Base-by-base conservation (phyloP, 2,329 filamentous ascomycete genomes). In the Beauveria bassiana region DNA sequence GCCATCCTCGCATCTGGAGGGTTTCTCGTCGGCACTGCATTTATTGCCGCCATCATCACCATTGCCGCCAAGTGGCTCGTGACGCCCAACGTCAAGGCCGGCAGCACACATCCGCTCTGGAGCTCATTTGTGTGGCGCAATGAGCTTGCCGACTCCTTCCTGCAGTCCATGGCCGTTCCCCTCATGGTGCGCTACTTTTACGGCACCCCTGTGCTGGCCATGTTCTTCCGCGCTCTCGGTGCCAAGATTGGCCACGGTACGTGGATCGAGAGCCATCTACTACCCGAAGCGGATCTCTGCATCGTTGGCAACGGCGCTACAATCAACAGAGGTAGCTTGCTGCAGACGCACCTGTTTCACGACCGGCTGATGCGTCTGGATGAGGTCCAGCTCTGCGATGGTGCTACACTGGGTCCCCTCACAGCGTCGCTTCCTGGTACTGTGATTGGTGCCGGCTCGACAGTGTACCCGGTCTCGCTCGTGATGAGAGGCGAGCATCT, bases 101-200 rank as follows among this genome's bases (percentile, higher is more conserved):
- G 66, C 24, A 62, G 62, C 61, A 63, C 66, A n/a, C 63, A 61
- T 46, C 66, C 66, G 18, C 61, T 67, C 2, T 67, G 66, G 66
- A 67, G 65, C 58, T 65, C 64, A 2, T 67, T 67, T 34, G 66
- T 67, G 43, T 67, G 66, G 66, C 65, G 66, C 59, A 67, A 67
- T 51, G 66, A 86, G 62, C 74, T 89, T 49, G 88, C 86, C 18
- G 82, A 85, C 66, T 71, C 73, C 31, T 86, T 90, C 68, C 74
- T 90, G 51, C 78, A 82, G 55, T 62, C 61, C 9, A 51, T 67
- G 9, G 65, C 63, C 10, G 58, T 66, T 1, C 66, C 66, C 4
- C 65, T 64, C 53, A 51, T 66, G 47, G 63, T 64, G 2, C 46
- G 45, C 16, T 43, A 50, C 24, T 62, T 62, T 56, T 66, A 66